phyloP scores from a whole-genome alignment of 768 basidiomycete genomes.

The Artomyces pyxidatus region DNA sequence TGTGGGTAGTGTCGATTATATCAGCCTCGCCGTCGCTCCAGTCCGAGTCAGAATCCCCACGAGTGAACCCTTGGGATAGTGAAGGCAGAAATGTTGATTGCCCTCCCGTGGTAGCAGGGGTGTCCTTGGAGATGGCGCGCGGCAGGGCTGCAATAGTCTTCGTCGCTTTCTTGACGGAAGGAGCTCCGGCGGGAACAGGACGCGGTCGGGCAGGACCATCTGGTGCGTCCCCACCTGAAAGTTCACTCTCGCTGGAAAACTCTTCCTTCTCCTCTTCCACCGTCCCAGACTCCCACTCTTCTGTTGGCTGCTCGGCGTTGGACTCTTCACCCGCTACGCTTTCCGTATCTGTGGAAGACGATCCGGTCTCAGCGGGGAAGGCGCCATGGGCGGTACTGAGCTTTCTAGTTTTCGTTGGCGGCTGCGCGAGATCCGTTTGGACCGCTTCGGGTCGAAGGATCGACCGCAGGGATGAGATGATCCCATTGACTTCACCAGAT shows the following conservation, averaged over 20 bases:
- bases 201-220: slow-evolving; percentile 5
- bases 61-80: slow-evolving; percentile 76
- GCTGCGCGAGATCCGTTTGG: not conserved
- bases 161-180: not conserved
- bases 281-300: slow-evolving; percentile 50
- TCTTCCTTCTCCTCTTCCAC: slow-evolving; percentile 17
- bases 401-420: not conserved
- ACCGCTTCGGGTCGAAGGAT: slow-evolving; percentile 27
- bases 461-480: slow-evolving; percentile 42
- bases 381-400: not conserved
- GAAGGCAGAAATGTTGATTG: slow-evolving; percentile 79
- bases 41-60: slow-evolving; percentile 74
- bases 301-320: slow-evolving; percentile 23
- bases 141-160: too few relatives aligned
- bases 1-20: slow-evolving; percentile 40
- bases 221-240: slow-evolving; percentile 10
- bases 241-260: not conserved
- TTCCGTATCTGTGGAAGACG: slow-evolving; percentile 17
- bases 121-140: not conserved
- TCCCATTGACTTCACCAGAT: slow-evolving; percentile 45
- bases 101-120: slow-evolving; percentile 19
- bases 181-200: not conserved
- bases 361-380: not conserved
- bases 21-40: slow-evolving; percentile 57
- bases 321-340: slow-evolving; percentile 32